A percentile compares a stretch with the other conserved stretches of the same genome.
These are phyloP conservation scores for Leccinum ponderosum DNA, from an alignment of 1,284 basidiomycete species.

Conservation along the genomic window DNA sequence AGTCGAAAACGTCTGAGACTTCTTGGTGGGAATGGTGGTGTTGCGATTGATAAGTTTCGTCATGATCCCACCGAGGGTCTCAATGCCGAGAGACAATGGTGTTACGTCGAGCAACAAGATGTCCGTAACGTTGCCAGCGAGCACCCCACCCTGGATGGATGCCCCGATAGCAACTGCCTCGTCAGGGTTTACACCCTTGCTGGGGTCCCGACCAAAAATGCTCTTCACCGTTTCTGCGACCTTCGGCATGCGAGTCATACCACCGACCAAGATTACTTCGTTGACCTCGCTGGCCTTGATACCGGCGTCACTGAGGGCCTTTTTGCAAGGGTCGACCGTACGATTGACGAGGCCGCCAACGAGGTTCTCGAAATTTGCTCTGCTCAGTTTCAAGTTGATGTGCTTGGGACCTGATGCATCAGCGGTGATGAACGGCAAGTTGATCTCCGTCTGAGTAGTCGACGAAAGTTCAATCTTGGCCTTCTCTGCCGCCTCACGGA, in stretches of 20 bases:
- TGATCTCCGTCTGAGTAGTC: conserved; percentile 92
- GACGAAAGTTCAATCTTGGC: conserved; percentile 98
- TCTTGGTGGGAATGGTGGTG: conserved; percentile 99
- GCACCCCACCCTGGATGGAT: conserved; percentile 92
- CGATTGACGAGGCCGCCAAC: conserved; percentile 84
- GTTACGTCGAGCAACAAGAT: conserved; percentile 97
- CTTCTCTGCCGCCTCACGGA: conserved; percentile 98
- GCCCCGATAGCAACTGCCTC: conserved; percentile 95
- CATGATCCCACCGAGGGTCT: conserved; percentile 99
- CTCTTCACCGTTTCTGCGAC: conserved; percentile 89
- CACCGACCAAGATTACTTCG: conserved; percentile 97
- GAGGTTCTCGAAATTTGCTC: conserved; percentile 89
- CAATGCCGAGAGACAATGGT: conserved; percentile 92
- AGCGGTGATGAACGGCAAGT: conserved; percentile 96
- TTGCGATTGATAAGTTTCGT: conserved; percentile 95
- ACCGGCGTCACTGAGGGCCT: conserved; percentile 90
- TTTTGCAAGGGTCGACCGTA: conserved; percentile 97
- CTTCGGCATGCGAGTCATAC: conserved; percentile 97
- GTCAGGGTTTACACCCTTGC: conserved; percentile 98
- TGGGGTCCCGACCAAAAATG: conserved; percentile 93
- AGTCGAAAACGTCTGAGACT: conserved; percentile 98
- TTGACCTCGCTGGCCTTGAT: conserved; percentile 92
- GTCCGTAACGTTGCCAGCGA: conserved; percentile 95
- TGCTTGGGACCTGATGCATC: conserved; percentile 95
- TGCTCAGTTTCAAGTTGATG: conserved; percentile 89